Conservation (phyloP, 345 rosid species). For the Melaleuca alternifolia region DNA sequence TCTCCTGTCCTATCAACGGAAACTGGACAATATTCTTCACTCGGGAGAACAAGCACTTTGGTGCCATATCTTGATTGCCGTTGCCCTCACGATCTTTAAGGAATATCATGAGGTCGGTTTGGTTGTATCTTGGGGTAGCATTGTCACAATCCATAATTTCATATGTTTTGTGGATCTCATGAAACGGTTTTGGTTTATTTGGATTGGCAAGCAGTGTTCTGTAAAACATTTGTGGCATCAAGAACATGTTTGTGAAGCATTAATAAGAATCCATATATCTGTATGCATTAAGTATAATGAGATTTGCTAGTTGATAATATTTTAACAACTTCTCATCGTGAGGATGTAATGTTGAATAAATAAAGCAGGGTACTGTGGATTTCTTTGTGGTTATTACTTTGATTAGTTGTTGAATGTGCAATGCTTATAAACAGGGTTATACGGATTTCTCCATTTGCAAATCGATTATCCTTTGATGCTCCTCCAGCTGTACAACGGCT, state of each 20-base stretch:
- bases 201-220: background rate
- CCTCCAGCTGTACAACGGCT: constrained; percentile 89
- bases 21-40: background rate
- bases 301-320: background rate
- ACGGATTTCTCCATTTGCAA: constrained; percentile 98
- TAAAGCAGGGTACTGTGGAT: background rate
- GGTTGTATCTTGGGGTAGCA: background rate
- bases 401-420: background rate
- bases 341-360: background rate
- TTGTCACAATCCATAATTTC: background rate
- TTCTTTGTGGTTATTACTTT: background rate
- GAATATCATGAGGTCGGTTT: background rate
- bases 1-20: background rate
- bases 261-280: background rate
- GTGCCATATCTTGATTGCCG: background rate
- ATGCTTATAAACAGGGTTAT: constrained; percentile 48
- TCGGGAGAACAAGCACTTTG: background rate
- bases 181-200: background rate
- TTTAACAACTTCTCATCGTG: background rate
- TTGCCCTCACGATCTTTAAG: background rate
- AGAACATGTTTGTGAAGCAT: background rate
- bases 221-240: background rate
- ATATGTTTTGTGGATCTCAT: background rate
- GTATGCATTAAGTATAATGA: background rate
- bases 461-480: constrained; percentile 92